A percentile compares a stretch with the other conserved stretches of the same genome.
Conservation (phyloP, 2,329 filamentous ascomycete species). For the Lecanosticta acicola region DNA sequence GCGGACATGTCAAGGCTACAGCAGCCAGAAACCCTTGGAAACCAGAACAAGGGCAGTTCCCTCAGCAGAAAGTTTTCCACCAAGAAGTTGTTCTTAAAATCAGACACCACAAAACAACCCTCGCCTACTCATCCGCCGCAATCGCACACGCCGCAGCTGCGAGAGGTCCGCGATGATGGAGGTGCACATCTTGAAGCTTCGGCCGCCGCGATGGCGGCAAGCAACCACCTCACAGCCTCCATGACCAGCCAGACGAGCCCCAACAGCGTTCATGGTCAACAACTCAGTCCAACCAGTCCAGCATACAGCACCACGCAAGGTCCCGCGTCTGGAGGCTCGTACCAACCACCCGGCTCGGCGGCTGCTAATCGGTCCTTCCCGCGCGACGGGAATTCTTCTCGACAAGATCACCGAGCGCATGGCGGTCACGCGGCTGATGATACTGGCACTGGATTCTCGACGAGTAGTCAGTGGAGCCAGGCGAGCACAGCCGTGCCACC, state of each 20-base stretch:
- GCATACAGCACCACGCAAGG: slow-evolving; percentile 38
- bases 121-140: slow-evolving; percentile 44
- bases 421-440: slow-evolving; percentile 21
- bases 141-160: slow-evolving; percentile 25
- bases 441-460: slow-evolving; percentile 22
- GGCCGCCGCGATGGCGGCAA: slow-evolving; percentile 47
- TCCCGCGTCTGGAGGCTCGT: slow-evolving; percentile 22
- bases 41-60: slow-evolving; percentile 39
- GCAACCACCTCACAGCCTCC: slow-evolving; percentile 47
- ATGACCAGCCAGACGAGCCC: slow-evolving; percentile 42
- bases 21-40: slow-evolving; percentile 24
- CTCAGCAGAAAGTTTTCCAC: slow-evolving; percentile 50
- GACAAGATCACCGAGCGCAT: slow-evolving; percentile 16
- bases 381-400: slow-evolving; percentile 20
- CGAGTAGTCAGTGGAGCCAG: slow-evolving; percentile 23
- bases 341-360: slow-evolving; percentile 25
- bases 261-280: slow-evolving; percentile 32
- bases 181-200: slow-evolving; percentile 42
- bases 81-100: slow-evolving; percentile 46
- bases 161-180: slow-evolving; percentile 31
- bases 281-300: slow-evolving; percentile 47
- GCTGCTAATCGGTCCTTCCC: slow-evolving; percentile 29
- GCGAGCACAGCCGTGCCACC: slow-evolving; percentile 18
- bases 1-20: slow-evolving; percentile 15
- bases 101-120: slow-evolving; percentile 44